phyloP scores from a whole-genome alignment of 306 rosid genomes.

The Prunus mongolica region DNA sequence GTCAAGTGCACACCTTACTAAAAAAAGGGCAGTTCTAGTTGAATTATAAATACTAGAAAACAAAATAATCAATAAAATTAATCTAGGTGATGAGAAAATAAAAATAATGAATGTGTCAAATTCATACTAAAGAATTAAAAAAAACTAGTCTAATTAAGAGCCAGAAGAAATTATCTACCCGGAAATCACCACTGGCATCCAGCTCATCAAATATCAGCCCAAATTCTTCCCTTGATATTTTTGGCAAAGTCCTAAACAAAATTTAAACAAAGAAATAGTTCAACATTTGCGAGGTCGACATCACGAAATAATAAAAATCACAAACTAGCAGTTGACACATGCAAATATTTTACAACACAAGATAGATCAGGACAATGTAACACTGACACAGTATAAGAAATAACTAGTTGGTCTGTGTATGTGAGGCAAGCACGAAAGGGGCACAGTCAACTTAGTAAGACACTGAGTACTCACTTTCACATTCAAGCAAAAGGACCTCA shows the following conservation, averaged over 20 bases:
- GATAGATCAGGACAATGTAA: not conserved
- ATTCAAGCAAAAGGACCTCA: not conserved
- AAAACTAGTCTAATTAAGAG: not conserved
- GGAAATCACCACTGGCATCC: slow-evolving; percentile 78
- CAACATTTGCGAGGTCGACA: slow-evolving; percentile 19
- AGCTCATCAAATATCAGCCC: slow-evolving; percentile 86
- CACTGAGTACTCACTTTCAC: not conserved
- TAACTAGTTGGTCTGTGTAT: not conserved
- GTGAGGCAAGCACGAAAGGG: not conserved
- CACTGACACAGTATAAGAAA: not conserved
- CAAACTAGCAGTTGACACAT: slow-evolving; percentile 13
- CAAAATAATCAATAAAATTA: not conserved
- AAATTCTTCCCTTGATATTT: slow-evolving; percentile 76
- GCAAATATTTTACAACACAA: not conserved
- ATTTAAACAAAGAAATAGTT: slow-evolving; percentile 19
- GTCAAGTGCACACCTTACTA: not conserved
- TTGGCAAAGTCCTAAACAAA: slow-evolving; percentile 72
- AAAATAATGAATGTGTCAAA: not conserved
- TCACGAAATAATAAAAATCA: not conserved
- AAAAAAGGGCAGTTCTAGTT: no score
- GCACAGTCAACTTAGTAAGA: not conserved
- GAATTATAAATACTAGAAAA: no score
- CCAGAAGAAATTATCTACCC: slow-evolving; percentile 39
- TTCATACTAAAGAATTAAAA: not conserved
- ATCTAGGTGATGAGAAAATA: not conserved